Base-by-base conservation (phyloP, 1,139 yeast genomes). In the Yamadazyma triangularis region DNA sequence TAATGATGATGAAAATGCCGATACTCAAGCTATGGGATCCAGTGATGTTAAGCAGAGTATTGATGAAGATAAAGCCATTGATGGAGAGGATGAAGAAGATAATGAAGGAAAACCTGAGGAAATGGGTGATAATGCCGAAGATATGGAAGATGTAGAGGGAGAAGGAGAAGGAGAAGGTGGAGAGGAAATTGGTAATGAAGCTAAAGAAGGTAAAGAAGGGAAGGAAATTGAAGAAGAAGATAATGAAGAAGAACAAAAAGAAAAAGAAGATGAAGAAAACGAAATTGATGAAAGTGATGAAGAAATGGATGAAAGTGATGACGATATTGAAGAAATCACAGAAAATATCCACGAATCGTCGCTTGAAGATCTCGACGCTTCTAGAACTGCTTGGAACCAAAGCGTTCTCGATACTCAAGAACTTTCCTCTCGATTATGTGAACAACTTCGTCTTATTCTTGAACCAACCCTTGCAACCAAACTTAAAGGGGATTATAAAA, bases 381-480 rank as follows among this genome's bases (percentile, higher is more conserved):
- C 96, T 9, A 71, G 87, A 34, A 78, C 70, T 12, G 54, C 86
- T 25, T 93, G 98, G 98, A 77, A 75, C 45, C 62, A 71, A 40
- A 83, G 94, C 54, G 97, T 89, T 47, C 57, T 77, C 13, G 77
- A 86, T 13, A 88, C 96, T 0, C 86, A 81, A 39, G 97, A 89
- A 42, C 64, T 93, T 27, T 85, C 96, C 1, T 77, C 95, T 3
- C 80, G 88, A 15, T 66, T 93, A 28, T 83, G 95, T 54, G 99
- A 93, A 59, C 98, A 93, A 57, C 69, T 93, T 40, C 73, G 98
- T 30, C 72, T 93, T 40, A 91, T 93, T 50, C 66, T 93, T 47
- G 98, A 91, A 51, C 99, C 99, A 4, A 91, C 98, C 0, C 66
- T 86, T 40, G 95, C 96, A 10, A 91, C 98, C 3, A 91, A 91